Evolutionary conservation across 768 basidiomycete genomes (phyloP), one percentile per base, ranked within the genome.

Genomic region (Auriscalpium vulgare): DNA sequence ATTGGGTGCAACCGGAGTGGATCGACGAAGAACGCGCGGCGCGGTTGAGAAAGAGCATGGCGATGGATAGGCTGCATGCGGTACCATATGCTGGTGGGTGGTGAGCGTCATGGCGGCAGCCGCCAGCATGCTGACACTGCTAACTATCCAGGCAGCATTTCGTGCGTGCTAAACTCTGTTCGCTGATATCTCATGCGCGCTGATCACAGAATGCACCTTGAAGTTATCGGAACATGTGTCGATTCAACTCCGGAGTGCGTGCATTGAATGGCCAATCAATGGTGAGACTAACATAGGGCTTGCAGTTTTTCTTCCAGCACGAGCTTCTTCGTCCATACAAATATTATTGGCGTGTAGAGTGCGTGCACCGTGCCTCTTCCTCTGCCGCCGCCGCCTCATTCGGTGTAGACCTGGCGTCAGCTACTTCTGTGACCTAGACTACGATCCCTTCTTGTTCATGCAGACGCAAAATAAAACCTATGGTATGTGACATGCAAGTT

Each of bases 341-440:
- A 46, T 95, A 91, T 70, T 94, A 95, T 70, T 95, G 91, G 91
- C 84, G 91, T 61, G 82, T 95, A 34, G 91, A 93, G 85, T 90
- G 64, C 67, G 87, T 71, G 8, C 29, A 29, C 29, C 29, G 29
- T 29, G 29, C 29, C 29, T 29, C 4, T 29, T 29, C 4, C 29
- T 29, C 7, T 29, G 29, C 29, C 5, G 29, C 29, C 29, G 29
- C 29, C 29, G 29, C 29, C 11, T n/a, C 44, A 54, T 65, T 57
- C 37, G 47, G 8, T 59, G 40, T 53, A 88, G 87, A 62, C 91
- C 93, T 7, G 78, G 78, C 55, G 82, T 94, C 54, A 83, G 85
- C 66, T 84, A 82, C 67, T 93, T 87, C 71, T 95, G 92, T 63
- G 87, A 94, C 61, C 59, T 91, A 47, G 73, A 81, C 66, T 68